Conservation (phyloP, 805 yeast species). For the Isabelozyma pseudorhagii region DNA sequence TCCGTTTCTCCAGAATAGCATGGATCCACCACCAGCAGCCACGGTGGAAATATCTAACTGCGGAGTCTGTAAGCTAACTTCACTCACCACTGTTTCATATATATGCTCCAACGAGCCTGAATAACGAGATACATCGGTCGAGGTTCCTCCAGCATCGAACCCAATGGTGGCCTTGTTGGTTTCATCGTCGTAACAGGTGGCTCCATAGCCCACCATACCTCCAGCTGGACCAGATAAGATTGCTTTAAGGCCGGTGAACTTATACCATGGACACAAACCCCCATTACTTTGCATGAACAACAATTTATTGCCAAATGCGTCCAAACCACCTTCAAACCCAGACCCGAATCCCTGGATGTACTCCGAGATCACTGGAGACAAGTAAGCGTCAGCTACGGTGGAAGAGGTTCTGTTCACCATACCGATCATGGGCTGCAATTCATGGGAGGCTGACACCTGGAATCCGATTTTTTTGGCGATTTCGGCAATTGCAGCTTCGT, state of each 20-base stretch:
- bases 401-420: slow-evolving; percentile 40
- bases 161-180: slow-evolving; percentile 33
- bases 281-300: slow-evolving; percentile 97
- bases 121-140: slow-evolving; percentile 44
- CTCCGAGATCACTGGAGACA: slow-evolving; percentile 35
- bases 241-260: slow-evolving; percentile 84
- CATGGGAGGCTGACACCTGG: slow-evolving; percentile 36
- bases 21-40: slow-evolving; percentile 47
- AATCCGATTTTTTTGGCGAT: slow-evolving; percentile 37
- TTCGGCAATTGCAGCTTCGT: slow-evolving; percentile 31
- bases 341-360: slow-evolving; percentile 34
- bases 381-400: slow-evolving; percentile 43
- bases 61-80: slow-evolving; percentile 43
- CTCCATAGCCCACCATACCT: slow-evolving; percentile 91
- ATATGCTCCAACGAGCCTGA: slow-evolving; percentile 40
- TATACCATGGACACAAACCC: slow-evolving; percentile 80
- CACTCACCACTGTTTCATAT: slow-evolving; percentile 43
- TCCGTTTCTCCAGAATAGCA: slow-evolving; percentile 35
- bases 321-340: slow-evolving; percentile 40
- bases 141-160: slow-evolving; percentile 45
- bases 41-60: slow-evolving; percentile 44
- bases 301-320: slow-evolving; percentile 48
- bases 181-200: slow-evolving; percentile 61
- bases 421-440: slow-evolving; percentile 43
- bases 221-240: slow-evolving; percentile 97